These are phyloP conservation scores for Phytophthora niederhauseri DNA, from an alignment of 352 stramenopile species.

Conservation along the genomic window DNA sequence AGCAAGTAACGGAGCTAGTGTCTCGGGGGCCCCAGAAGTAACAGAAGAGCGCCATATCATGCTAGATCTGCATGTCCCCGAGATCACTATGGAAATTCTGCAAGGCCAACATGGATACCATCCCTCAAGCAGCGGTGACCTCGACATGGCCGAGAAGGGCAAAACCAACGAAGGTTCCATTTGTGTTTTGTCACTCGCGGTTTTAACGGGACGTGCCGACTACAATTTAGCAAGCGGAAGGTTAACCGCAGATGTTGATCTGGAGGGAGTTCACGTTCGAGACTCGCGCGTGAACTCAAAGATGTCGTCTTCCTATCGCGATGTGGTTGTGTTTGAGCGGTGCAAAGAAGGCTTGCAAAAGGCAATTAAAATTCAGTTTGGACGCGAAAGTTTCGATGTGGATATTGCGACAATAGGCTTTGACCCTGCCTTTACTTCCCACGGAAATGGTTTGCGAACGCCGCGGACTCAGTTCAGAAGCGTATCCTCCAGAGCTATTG, in stretches of 20 bases:
- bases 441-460: constrained; percentile 27
- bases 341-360: constrained; percentile 45
- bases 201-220: constrained; percentile 49
- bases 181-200: constrained; percentile 59
- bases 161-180: constrained; percentile 80
- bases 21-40: constrained; percentile 41
- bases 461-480: constrained; percentile 44
- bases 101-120: constrained; percentile 81
- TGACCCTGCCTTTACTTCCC: constrained; percentile 43
- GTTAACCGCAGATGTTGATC: constrained; percentile 52
- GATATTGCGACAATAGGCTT: constrained; percentile 51
- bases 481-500: constrained; percentile 46
- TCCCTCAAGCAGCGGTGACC: constrained; percentile 71
- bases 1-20: constrained; percentile 34
- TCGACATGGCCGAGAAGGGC: constrained; percentile 72
- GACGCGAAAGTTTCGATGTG: constrained; percentile 48
- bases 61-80: constrained; percentile 62
- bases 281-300: constrained; percentile 67
- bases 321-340: constrained; percentile 76
- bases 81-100: constrained; percentile 83
- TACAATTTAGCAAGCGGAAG: constrained; percentile 62
- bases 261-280: constrained; percentile 67
- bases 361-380: constrained; percentile 71
- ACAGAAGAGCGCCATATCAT: constrained; percentile 64
- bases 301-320: constrained; percentile 66